These are phyloP conservation scores for Nicotiana noctiflora DNA, from an alignment of 257 asterid genomes.

Conservation along the genomic window DNA sequence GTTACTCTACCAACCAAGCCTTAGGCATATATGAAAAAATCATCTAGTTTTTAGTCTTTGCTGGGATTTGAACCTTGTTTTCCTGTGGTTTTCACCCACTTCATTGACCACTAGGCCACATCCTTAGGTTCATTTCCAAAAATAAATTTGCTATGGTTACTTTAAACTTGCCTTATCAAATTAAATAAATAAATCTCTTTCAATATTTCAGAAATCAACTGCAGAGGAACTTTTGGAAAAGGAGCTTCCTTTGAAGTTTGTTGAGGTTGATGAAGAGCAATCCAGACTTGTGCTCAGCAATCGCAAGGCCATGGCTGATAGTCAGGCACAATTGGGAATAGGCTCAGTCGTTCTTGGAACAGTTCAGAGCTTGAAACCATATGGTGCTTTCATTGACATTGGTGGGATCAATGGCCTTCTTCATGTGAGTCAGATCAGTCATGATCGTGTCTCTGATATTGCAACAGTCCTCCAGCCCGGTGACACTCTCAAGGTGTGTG, in stretches of 20 bases:
- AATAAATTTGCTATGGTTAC: neutral
- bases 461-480: conserved; percentile 94
- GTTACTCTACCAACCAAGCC: too few species aligned
- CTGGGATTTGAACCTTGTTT: too few species aligned
- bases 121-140: neutral
- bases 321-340: conserved; percentile 96
- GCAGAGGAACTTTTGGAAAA: conserved; percentile 85
- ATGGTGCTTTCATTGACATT: conserved; percentile 94
- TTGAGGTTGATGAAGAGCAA: conserved; percentile 90
- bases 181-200: neutral
- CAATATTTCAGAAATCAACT: conserved; percentile 57
- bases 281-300: conserved; percentile 84
- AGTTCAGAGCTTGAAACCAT: conserved; percentile 93
- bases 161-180: neutral
- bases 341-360: conserved; percentile 91
- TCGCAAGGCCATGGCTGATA: conserved; percentile 94
- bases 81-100: too few species aligned
- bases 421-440: conserved; percentile 96
- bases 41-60: too few species aligned
- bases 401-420: conserved; percentile 95
- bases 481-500: conserved; percentile 73
- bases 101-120: too few species aligned
- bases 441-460: conserved; percentile 87
- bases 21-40: too few species aligned
- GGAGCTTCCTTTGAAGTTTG: conserved; percentile 84